phyloP scores from a whole-genome alignment of 2,329 filamentous ascomycete genomes.

The Colletotrichum sp. region DNA sequence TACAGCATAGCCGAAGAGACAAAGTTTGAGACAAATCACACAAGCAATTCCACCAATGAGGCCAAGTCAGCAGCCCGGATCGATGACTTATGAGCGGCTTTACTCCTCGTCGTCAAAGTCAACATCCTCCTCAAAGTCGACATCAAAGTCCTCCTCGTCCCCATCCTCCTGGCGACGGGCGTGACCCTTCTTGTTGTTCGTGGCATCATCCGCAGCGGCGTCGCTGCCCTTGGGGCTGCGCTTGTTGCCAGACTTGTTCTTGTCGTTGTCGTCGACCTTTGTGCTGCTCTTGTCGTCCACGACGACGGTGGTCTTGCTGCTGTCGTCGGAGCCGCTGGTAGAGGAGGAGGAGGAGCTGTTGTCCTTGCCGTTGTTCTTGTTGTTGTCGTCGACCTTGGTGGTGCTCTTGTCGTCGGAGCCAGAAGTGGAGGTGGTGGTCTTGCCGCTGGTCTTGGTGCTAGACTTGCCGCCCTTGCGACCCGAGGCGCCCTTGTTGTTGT shows the following conservation, averaged over 20 bases:
- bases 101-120: background rate
- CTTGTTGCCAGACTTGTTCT: background rate
- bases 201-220: background rate
- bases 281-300: background rate
- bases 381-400: background rate
- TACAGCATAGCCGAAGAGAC: background rate
- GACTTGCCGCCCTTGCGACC: background rate
- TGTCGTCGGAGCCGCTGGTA: background rate
- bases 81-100: background rate
- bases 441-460: background rate
- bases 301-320: background rate
- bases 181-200: background rate
- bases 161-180: background rate
- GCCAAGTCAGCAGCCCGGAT: background rate
- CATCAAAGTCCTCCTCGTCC: background rate
- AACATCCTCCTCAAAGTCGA: background rate
- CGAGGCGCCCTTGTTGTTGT: background rate
- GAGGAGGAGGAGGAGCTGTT: background rate
- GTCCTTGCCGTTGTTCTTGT: slow-evolving; percentile 12
- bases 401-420: background rate
- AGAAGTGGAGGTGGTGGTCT: background rate
- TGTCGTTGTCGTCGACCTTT: background rate
- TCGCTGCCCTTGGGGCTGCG: background rate
- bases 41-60: background rate
- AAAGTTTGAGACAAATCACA: background rate